These are phyloP conservation scores for Pyrenochaeta sp. DNA, from an alignment of 2,329 filamentous ascomycete genomes.

Conservation along the genomic window DNA sequence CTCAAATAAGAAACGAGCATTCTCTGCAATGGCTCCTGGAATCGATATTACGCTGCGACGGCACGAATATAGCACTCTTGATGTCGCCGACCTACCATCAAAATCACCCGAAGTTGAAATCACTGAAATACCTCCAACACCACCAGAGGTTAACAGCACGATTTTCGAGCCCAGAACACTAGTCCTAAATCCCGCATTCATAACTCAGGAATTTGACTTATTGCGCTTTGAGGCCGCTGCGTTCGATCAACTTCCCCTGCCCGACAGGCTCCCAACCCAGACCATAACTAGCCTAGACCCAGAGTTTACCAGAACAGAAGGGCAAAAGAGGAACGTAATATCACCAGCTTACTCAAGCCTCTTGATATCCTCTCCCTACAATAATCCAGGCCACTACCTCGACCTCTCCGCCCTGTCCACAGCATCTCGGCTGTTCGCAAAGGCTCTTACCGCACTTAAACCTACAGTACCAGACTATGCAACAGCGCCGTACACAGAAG, in stretches of 20 bases:
- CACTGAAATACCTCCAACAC: neutral
- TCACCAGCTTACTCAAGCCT: constrained; percentile 36
- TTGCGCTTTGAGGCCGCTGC: constrained; percentile 47
- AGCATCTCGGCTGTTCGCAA: constrained; percentile 74
- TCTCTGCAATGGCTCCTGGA: neutral
- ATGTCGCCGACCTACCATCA: neutral
- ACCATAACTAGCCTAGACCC: neutral
- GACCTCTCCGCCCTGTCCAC: constrained; percentile 72
- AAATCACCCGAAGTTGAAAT: neutral
- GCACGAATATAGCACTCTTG: neutral
- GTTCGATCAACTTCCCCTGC: constrained; percentile 29
- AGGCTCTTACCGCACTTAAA: constrained; percentile 71
- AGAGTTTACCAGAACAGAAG: neutral
- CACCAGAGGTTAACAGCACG: neutral
- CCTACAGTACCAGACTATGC: constrained; percentile 76
- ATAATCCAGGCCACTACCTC: constrained; percentile 73
- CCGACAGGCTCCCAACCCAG: neutral
- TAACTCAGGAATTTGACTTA: constrained; percentile 43
- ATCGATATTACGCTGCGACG: neutral
- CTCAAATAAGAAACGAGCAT: neutral
- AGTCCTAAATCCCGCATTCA: constrained; percentile 30
- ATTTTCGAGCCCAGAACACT: neutral
- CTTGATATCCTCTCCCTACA: constrained; percentile 80
- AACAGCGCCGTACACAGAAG: constrained; percentile 73
- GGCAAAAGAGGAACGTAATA: neutral